Percentiles rank a stretch among this genome's conserved stretches.
These are phyloP conservation scores for Solanum hybrid DNA, from an alignment of 305 asterid genomes.

Conservation along the genomic window DNA sequence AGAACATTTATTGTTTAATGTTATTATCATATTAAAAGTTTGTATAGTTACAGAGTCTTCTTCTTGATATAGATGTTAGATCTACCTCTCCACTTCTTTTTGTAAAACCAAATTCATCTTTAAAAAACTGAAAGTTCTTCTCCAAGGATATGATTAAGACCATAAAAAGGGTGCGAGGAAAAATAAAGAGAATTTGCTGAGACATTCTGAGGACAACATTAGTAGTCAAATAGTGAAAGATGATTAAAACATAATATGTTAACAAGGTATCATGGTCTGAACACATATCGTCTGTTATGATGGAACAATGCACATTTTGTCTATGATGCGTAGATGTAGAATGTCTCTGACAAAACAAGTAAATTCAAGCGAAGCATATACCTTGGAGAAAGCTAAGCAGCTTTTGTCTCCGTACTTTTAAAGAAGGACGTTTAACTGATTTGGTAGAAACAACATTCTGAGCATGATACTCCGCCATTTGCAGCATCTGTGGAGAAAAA, in stretches of 20 bases:
- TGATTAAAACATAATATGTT: not conserved
- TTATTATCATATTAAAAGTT: not conserved
- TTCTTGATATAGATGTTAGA: not conserved
- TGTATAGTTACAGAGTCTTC: not conserved
- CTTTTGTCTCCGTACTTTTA: slow-evolving; percentile 89
- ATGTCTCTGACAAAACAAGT: not conserved
- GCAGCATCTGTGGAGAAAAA: slow-evolving; percentile 63
- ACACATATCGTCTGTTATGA: not conserved
- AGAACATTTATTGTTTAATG: not conserved
- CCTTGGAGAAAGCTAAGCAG: slow-evolving; percentile 85
- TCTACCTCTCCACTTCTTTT: not conserved
- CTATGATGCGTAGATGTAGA: not conserved
- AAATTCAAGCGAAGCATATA: slow-evolving; percentile 14
- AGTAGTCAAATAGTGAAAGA: not conserved
- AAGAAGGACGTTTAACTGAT: slow-evolving; percentile 72
- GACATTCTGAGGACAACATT: not conserved
- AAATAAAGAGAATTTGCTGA: not conserved
- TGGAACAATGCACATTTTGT: not conserved
- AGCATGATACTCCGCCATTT: slow-evolving; percentile 82
- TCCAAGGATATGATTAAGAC: not conserved
- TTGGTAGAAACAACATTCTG: slow-evolving; percentile 66
- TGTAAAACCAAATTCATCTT: not conserved
- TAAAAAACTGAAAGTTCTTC: not conserved
- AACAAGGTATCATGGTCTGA: not conserved
- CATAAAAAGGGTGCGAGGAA: not conserved